phyloP scores from a whole-genome alignment of 1,284 basidiomycete genomes.

The Taiwanofungus camphoratus region DNA sequence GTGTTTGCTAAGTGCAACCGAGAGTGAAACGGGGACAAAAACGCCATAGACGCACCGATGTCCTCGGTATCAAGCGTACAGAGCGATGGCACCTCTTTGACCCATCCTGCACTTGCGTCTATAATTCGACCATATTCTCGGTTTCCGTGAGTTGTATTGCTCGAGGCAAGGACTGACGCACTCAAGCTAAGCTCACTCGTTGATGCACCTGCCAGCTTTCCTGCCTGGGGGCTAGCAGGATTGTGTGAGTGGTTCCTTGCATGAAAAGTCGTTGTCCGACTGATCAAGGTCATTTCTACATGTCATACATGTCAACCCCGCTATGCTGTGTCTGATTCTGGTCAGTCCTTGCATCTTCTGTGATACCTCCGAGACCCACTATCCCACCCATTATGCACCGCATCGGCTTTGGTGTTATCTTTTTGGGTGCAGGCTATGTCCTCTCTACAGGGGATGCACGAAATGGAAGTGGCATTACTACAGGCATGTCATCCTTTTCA shows the following conservation, averaged over 20 bases:
- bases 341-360: conserved; percentile 32
- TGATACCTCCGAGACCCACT: conserved; percentile 29
- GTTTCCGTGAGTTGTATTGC: conserved; percentile 15
- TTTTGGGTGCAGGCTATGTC: conserved; percentile 40
- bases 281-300: neutral
- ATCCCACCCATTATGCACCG: conserved; percentile 38
- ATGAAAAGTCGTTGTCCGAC: neutral
- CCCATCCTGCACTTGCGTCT: neutral
- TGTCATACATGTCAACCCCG: neutral
- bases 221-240: conserved; percentile 19
- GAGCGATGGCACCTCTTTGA: neutral
- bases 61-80: no score
- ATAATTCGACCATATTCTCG: conserved; percentile 15
- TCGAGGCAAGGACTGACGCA: neutral
- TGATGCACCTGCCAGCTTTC: conserved; percentile 2
- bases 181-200: neutral
- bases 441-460: conserved; percentile 34
- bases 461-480: conserved; percentile 42
- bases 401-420: conserved; percentile 39
- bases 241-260: conserved; percentile 11
- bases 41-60: no score
- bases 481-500: conserved; percentile 25
- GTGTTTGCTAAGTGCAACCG: no score
- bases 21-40: no score
- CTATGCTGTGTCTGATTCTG: neutral